These are phyloP conservation scores for Ophiobolus disseminans DNA, from an alignment of 2,329 filamentous ascomycete genomes.

Conservation along the genomic window DNA sequence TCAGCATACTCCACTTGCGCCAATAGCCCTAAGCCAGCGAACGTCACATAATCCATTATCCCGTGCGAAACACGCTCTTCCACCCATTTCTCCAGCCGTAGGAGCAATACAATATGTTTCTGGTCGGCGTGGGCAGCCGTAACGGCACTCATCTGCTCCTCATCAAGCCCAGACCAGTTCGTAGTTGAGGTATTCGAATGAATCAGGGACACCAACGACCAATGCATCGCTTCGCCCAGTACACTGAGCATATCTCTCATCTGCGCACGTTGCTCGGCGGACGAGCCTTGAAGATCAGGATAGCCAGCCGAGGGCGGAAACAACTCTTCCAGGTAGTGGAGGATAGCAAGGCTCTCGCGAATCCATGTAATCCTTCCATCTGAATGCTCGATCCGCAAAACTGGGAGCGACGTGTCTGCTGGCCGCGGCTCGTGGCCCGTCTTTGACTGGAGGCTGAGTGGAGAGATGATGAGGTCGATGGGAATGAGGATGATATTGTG, in stretches of 20 bases:
- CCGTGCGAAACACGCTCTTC: slow-evolving; percentile 10
- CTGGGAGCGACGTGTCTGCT: slow-evolving; percentile 11
- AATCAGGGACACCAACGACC: slow-evolving; percentile 1
- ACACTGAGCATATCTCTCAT: slow-evolving; percentile 14
- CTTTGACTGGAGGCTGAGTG: slow-evolving; percentile 3
- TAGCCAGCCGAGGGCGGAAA: not conserved
- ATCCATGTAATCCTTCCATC: slow-evolving; percentile 9
- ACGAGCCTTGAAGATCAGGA: not conserved
- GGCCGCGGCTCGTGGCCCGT: slow-evolving; percentile 16
- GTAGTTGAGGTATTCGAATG: slow-evolving; percentile 13
- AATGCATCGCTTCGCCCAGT: slow-evolving; percentile 12
- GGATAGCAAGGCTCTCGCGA: slow-evolving; percentile 8
- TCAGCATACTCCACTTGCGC: too few species aligned
- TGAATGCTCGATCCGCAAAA: slow-evolving; percentile 12
- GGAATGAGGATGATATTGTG: slow-evolving; percentile 25
- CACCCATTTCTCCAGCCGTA: slow-evolving; percentile 20
- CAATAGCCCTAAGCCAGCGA: too few species aligned
- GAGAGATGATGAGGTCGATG: slow-evolving; percentile 4
- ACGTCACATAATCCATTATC: slow-evolving; percentile 17
- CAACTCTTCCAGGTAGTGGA: not conserved
- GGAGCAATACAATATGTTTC: slow-evolving; percentile 3
- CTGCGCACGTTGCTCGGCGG: slow-evolving; percentile 10
- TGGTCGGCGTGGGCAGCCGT: slow-evolving; percentile 11
- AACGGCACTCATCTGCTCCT: slow-evolving; percentile 2
- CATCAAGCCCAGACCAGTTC: slow-evolving; percentile 14